These are phyloP conservation scores for Epichloe sp. DNA, from an alignment of 2,329 filamentous ascomycete genomes.

Conservation along the genomic window DNA sequence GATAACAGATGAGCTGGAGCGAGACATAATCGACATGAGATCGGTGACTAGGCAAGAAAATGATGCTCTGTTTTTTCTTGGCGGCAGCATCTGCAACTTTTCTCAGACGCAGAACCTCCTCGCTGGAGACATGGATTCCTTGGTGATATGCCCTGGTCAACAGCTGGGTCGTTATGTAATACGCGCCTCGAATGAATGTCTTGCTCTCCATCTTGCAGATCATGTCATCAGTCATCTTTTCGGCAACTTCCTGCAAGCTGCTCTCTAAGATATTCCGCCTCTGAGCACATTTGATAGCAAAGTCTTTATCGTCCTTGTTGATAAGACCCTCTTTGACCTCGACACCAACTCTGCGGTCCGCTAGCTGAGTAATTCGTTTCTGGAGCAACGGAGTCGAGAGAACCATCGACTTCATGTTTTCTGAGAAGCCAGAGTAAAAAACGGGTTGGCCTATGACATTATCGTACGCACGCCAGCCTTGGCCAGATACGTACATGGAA, in stretches of 20 bases:
- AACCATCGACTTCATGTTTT: slow-evolving; percentile 73
- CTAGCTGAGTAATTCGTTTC: slow-evolving; percentile 61
- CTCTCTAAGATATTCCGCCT: slow-evolving; percentile 53
- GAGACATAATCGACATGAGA: slow-evolving; percentile 96
- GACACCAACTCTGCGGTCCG: slow-evolving; percentile 56
- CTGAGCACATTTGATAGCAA: slow-evolving; percentile 34
- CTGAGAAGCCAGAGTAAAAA: slow-evolving; percentile 84
- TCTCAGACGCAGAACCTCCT: slow-evolving; percentile 75
- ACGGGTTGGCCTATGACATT: slow-evolving; percentile 80
- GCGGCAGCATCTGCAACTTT: slow-evolving; percentile 72
- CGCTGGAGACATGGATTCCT: slow-evolving; percentile 89
- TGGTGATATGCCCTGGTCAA: slow-evolving; percentile 91
- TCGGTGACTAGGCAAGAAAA: slow-evolving; percentile 88
- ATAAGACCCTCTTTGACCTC: slow-evolving; percentile 67
- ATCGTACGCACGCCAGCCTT: slow-evolving; percentile 93
- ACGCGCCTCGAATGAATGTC: slow-evolving; percentile 79
- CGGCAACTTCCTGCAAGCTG: slow-evolving; percentile 66
- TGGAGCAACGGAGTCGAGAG: slow-evolving; percentile 64
- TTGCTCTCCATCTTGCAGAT: slow-evolving; percentile 99
- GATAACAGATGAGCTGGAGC: slow-evolving; percentile 88
- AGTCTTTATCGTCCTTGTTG: slow-evolving; percentile 40
- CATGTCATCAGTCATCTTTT: slow-evolving; percentile 84
- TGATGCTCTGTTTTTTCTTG: slow-evolving; percentile 88
- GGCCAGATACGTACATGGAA: slow-evolving; percentile 80
- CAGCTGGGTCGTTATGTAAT: slow-evolving; percentile 79